Percentiles rank a stretch among this genome's conserved stretches.
Evolutionary conservation across 495 filamentous ascomycete species (phyloP).

Genomic region (Penicillium pulvis): DNA sequence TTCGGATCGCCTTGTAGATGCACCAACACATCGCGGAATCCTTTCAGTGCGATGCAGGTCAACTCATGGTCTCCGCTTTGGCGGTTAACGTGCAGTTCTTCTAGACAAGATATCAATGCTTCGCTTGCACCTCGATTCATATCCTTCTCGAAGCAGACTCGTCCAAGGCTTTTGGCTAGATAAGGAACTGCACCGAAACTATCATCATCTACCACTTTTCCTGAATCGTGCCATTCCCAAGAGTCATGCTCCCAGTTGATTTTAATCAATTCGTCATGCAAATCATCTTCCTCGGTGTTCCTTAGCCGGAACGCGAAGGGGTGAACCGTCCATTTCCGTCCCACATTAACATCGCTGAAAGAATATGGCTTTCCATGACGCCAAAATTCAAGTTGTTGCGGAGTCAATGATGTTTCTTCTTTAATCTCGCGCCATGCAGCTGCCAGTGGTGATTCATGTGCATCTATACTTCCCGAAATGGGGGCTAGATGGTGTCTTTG

Average conservation of each 20-base stretch:
- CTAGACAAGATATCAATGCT: conserved; percentile 48
- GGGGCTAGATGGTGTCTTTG: conserved; percentile 55
- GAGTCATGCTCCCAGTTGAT: conserved; percentile 39
- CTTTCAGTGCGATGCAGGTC: conserved; percentile 48
- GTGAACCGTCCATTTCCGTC: conserved; percentile 62
- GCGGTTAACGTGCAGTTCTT: conserved; percentile 51
- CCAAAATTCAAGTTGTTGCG: conserved; percentile 48
- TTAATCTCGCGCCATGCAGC: conserved; percentile 63
- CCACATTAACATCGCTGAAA: conserved; percentile 53
- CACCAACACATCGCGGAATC: conserved; percentile 46
- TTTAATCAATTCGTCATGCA: conserved; percentile 35
- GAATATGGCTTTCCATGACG: conserved; percentile 60
- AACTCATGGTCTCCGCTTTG: conserved; percentile 60
- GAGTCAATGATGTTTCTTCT: conserved; percentile 61
- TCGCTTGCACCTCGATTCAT: conserved; percentile 41
- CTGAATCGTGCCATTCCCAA: conserved; percentile 58
- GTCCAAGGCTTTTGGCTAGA: conserved; percentile 54
- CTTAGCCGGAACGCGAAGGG: conserved; percentile 63
- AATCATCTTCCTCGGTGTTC: conserved; percentile 18
- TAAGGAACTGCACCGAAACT: conserved; percentile 55
- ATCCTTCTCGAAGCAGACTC: conserved; percentile 58
- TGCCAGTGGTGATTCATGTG: conserved; percentile 49
- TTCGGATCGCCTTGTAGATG: conserved; percentile 19
- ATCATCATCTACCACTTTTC: conserved; percentile 39
- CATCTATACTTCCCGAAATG: conserved; percentile 62